phyloP scores from a whole-genome alignment of 2,329 filamentous ascomycete species.

The Nannizzia gypsea region DNA sequence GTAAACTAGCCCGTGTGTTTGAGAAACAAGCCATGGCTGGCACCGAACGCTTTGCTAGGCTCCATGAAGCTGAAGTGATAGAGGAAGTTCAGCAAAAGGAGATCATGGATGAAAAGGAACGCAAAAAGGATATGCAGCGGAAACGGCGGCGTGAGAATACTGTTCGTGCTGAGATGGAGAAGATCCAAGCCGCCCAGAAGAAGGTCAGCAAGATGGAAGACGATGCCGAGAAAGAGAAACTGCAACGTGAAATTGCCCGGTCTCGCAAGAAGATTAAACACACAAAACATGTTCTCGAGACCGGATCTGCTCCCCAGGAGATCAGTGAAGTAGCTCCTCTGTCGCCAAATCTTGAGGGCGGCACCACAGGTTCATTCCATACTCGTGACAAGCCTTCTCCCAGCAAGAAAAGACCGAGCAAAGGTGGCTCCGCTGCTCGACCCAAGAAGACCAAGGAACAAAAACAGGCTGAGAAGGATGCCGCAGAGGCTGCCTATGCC shows the following conservation, averaged over 20 bases:
- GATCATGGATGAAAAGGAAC: slow-evolving; percentile 88
- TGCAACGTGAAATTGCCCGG: slow-evolving; percentile 74
- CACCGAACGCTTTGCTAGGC: slow-evolving; percentile 61
- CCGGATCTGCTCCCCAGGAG: slow-evolving; percentile 64
- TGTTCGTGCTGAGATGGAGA: slow-evolving; percentile 74
- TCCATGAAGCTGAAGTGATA: slow-evolving; percentile 69
- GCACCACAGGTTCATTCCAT: slow-evolving; percentile 74
- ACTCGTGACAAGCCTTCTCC: slow-evolving; percentile 45
- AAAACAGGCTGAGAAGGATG: slow-evolving; percentile 58
- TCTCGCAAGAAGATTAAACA: slow-evolving; percentile 87
- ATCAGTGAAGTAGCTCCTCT: slow-evolving; percentile 58
- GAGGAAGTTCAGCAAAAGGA: slow-evolving; percentile 82
- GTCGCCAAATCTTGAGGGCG: slow-evolving; percentile 71
- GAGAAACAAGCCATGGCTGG: slow-evolving; percentile 57
- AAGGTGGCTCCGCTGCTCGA: slow-evolving; percentile 41
- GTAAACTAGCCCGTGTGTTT: slow-evolving; percentile 49
- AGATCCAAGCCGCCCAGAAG: slow-evolving; percentile 67
- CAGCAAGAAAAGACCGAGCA: slow-evolving; percentile 44
- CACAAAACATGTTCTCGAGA: slow-evolving; percentile 75
- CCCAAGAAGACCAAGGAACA: slow-evolving; percentile 79
- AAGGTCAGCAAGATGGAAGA: slow-evolving; percentile 69
- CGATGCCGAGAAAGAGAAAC: slow-evolving; percentile 67
- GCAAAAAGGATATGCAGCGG: slow-evolving; percentile 99
- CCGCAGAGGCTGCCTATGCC: slow-evolving; percentile 77
- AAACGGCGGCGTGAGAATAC: slow-evolving; percentile 93